Conservation (phyloP, 2,329 filamentous ascomycete species). For the Ramularia endophylla region DNA sequence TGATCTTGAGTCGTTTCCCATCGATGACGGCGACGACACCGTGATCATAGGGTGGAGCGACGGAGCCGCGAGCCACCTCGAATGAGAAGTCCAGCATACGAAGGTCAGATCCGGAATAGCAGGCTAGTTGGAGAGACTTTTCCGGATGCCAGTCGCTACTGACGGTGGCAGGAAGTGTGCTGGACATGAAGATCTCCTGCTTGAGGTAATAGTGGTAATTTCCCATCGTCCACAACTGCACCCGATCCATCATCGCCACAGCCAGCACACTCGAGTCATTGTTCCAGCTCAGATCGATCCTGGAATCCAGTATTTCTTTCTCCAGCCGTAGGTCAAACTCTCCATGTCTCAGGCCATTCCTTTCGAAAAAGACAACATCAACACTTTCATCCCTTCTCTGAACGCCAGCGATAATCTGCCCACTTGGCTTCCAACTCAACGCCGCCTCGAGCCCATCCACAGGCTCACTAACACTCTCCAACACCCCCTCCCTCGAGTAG, state of each 20-base stretch:
- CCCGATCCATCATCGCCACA: constrained; percentile 63
- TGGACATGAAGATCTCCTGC: constrained; percentile 61
- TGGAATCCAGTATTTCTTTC: constrained; percentile 52
- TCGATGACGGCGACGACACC: constrained; percentile 69
- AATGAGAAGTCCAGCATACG: constrained; percentile 59
- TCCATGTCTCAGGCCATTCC: constrained; percentile 95
- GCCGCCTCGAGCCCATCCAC: constrained; percentile 84
- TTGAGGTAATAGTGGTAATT: constrained; percentile 99
- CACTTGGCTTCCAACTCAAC: constrained; percentile 84
- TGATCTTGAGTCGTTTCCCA: constrained; percentile 73
- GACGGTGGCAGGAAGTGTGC: not conserved
- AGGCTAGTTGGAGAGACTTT: constrained; percentile 63
- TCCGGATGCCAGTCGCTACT: constrained; percentile 71
- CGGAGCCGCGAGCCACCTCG: constrained; percentile 61
- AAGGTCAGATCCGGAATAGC: constrained; percentile 9
- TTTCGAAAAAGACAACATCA: constrained; percentile 90
- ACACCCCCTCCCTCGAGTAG: constrained; percentile 80
- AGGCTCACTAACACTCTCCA: constrained; percentile 92
- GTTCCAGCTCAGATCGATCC: constrained; percentile 76
- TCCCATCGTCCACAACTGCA: constrained; percentile 95
- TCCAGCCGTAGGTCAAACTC: constrained; percentile 74
- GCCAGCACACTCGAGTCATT: constrained; percentile 85
- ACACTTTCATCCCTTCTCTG: constrained; percentile 63
- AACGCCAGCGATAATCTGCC: constrained; percentile 84
- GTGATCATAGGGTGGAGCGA: constrained; percentile 53